Evolutionary conservation across 441 rosid species (phyloP), one percentile per base, ranked within the genome.

Genomic region (Populus hybrid): DNA sequence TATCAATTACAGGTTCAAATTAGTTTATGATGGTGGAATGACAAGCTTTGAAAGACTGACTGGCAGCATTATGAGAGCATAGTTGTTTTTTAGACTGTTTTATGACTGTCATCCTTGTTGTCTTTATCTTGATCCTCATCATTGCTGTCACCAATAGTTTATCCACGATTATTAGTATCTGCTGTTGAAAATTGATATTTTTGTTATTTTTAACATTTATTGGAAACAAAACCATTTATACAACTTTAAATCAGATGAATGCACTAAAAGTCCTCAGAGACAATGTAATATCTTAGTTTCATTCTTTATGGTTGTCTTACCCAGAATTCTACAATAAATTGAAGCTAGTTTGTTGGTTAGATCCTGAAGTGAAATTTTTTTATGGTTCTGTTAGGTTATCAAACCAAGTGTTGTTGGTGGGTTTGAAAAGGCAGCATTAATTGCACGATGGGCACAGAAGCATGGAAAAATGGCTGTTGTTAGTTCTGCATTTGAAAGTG

Each of bases 351-450:
- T 66, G 40, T 65, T 70, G 24, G 35, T 35, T 40, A 46, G 10
- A 23, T 36, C 42, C 64, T 86, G 57, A 79, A 76, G 67, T 73
- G 11, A 53, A 65, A 73, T 72, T 42, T 38, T 63, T 78, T 73
- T 64, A 76, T 75, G 74, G 76, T 74, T 66, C 75, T 76, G 19
- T 6, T 84, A 95, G 99, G 97, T 95, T 42, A 89, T 95, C 73
- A 95, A 95, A 86, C 99, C 99, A 73, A 91, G 94, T 82, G 93
- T 90, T 61, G 83, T 95, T 79, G 98, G 99, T 81, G 99, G 99
- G 63, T 89, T 95, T 85, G 99, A 94, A 86, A 94, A 86, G 78
- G 88, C 97, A 66, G 91, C 94, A 46, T 65, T 86, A 72, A 86
- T 94, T 73, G 98, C 99, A 63, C 82, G 81, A 75, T 92, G 97